Evolutionary conservation across 176 grass and related monocot species (phyloP).

Genomic region (Carex cristatella): DNA sequence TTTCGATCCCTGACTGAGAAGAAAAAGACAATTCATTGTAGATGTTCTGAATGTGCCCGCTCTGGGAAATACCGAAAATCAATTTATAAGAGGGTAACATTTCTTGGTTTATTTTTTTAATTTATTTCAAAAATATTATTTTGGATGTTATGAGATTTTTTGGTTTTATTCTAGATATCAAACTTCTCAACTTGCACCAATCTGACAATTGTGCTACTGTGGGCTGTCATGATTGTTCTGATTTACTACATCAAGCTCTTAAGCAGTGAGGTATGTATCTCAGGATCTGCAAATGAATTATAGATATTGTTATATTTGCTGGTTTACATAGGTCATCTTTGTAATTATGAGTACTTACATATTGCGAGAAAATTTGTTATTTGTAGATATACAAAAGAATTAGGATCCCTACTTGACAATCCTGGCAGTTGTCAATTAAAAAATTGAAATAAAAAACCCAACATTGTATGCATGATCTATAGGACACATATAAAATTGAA

Average conservation of each 20-base stretch:
- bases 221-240: slow-evolving; percentile 78
- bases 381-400: not conserved
- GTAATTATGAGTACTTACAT: not conserved
- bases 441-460: not conserved
- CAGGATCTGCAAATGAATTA: slow-evolving; percentile 3
- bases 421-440: not conserved
- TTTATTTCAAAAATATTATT: not conserved
- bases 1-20: slow-evolving; percentile 56
- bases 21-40: slow-evolving; percentile 87
- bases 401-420: not conserved
- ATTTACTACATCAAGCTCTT: slow-evolving; percentile 93
- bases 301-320: not conserved
- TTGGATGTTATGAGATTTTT: not conserved
- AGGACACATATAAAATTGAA: not conserved
- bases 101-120: not conserved
- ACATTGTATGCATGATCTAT: not conserved
- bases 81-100: slow-evolving; percentile 75
- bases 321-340: not conserved
- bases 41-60: slow-evolving; percentile 63
- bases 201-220: slow-evolving; percentile 76
- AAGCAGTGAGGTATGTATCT: slow-evolving; percentile 67
- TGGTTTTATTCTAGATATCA: slow-evolving; percentile 58
- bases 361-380: not conserved
- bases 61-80: slow-evolving; percentile 95
- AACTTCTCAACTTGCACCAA: slow-evolving; percentile 95